phyloP scores from a whole-genome alignment of 2,329 filamentous ascomycete species.

The Ascochyta koolunga region DNA sequence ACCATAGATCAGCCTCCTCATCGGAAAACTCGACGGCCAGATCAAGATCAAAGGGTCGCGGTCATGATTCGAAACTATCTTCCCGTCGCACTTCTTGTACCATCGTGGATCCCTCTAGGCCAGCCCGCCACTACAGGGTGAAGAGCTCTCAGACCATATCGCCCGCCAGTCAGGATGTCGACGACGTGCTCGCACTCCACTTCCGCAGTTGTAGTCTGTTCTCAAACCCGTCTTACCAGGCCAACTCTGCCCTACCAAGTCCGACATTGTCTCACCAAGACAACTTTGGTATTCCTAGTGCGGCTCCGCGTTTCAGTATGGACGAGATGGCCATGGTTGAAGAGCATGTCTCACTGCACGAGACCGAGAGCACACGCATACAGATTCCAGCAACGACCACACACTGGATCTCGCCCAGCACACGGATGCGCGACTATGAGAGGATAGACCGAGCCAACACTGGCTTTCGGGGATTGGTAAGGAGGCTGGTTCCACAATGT shows the following conservation, averaged over 20 bases:
- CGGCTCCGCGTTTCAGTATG: conserved; percentile 23
- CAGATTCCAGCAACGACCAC: conserved; percentile 35
- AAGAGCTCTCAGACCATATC: conserved; percentile 40
- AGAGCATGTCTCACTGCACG: conserved; percentile 18
- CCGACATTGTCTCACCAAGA: conserved; percentile 31
- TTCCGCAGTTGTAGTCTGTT: conserved; percentile 48
- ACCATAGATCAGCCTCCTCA: conserved; percentile 38
- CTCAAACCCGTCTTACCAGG: conserved; percentile 38
- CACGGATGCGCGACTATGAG: conserved; percentile 44
- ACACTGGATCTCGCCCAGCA: conserved; percentile 48
- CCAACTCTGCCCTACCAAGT: conserved; percentile 28
- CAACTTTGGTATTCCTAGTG: conserved; percentile 11
- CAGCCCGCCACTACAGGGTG: conserved; percentile 44
- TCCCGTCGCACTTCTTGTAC: conserved; percentile 45
- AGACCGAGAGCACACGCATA: conserved; percentile 24
- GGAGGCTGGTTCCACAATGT: conserved; percentile 41
- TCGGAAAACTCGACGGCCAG: conserved; percentile 35
- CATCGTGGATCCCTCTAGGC: conserved; percentile 42
- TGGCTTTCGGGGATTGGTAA: conserved; percentile 44
- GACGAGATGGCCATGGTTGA: conserved; percentile 22
- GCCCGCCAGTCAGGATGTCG: conserved; percentile 40
- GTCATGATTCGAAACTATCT: conserved; percentile 41
- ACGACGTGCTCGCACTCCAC: conserved; percentile 49
- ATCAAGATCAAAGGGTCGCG: conserved; percentile 33
- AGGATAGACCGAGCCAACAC: conserved; percentile 47